These are phyloP conservation scores for Epichloe aotearoae DNA, from an alignment of 2,329 filamentous ascomycete genomes.

Conservation along the genomic window DNA sequence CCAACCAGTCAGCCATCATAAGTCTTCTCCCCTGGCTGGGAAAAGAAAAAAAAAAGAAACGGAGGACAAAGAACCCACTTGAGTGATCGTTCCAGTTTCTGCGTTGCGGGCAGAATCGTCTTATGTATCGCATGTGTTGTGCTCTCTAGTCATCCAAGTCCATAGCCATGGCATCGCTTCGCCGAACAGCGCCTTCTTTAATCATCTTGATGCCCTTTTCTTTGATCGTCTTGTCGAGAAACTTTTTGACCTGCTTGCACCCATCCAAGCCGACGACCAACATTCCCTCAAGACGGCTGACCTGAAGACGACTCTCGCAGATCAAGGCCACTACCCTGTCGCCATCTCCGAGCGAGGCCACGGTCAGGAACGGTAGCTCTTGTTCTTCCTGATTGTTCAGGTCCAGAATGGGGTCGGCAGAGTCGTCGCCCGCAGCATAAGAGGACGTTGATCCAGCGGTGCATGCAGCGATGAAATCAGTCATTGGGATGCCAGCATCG, in stretches of 20 bases:
- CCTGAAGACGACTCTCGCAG: conserved; percentile 81
- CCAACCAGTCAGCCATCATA: neutral
- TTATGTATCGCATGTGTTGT: neutral
- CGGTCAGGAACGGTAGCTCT: conserved; percentile 78
- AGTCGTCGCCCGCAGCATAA: conserved; percentile 50
- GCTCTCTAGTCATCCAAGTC: conserved; percentile 28
- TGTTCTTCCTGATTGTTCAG: conserved; percentile 69
- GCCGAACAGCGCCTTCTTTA: conserved; percentile 37
- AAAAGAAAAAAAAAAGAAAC: neutral
- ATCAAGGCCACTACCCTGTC: conserved; percentile 69
- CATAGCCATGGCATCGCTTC: conserved; percentile 35
- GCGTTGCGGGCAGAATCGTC: neutral
- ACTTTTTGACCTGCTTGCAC: conserved; percentile 72
- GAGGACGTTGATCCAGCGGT: conserved; percentile 70
- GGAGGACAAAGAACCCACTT: neutral
- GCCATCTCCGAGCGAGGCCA: conserved; percentile 62
- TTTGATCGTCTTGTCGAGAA: conserved; percentile 69
- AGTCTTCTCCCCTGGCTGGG: neutral
- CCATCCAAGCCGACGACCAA: conserved; percentile 84
- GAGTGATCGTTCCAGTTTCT: neutral
- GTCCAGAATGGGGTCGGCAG: conserved; percentile 66
- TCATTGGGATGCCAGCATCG: conserved; percentile 92
- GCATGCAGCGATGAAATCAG: conserved; percentile 77
- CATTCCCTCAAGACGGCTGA: conserved; percentile 76
- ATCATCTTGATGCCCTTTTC: conserved; percentile 55